Conservation (phyloP, 2,329 filamentous ascomycete species). For the Geosmithia morbida region DNA sequence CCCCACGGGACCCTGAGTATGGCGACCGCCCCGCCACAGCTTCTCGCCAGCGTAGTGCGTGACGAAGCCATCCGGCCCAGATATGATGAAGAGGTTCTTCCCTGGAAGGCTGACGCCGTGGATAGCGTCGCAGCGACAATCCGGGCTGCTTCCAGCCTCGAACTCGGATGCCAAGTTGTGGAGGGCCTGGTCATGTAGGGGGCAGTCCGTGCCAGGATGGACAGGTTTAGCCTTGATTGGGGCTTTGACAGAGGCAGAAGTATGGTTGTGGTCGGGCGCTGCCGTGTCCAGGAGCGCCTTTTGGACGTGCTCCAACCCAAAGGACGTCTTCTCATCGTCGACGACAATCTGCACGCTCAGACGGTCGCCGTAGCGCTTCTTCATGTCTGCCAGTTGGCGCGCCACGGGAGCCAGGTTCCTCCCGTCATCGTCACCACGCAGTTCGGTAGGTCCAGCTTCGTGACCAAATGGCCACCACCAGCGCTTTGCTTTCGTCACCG, state of each 20-base stretch:
- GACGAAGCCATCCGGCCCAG: conserved; percentile 84
- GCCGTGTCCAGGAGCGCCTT: conserved; percentile 11
- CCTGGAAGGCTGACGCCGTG: conserved; percentile 16
- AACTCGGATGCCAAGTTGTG: conserved; percentile 16
- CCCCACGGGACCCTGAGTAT: conserved; percentile 60
- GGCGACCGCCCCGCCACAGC: conserved; percentile 54
- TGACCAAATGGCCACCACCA: conserved; percentile 12
- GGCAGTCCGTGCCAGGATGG: conserved; percentile 9
- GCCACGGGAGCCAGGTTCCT: conserved; percentile 33
- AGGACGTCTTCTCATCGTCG: conserved; percentile 61
- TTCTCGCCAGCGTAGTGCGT: conserved; percentile 67
- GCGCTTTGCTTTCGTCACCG: background rate
- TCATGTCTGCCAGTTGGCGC: conserved; percentile 41
- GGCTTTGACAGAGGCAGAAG: background rate
- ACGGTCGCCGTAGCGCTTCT: conserved; percentile 36
- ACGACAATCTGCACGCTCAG: conserved; percentile 63
- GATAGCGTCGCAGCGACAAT: conserved; percentile 11
- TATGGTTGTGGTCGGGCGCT: background rate
- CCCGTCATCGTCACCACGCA: background rate
- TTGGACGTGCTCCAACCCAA: conserved; percentile 38
- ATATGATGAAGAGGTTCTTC: conserved; percentile 63
- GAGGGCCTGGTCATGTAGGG: conserved; percentile 14
- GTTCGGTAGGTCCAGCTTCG: background rate
- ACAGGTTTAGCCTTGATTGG: background rate
- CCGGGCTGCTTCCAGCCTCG: conserved; percentile 8